A percentile compares a stretch with the other conserved stretches of the same genome.
Conservation (phyloP, 2,329 filamentous ascomycete species). For the Aspergillus sp. region DNA sequence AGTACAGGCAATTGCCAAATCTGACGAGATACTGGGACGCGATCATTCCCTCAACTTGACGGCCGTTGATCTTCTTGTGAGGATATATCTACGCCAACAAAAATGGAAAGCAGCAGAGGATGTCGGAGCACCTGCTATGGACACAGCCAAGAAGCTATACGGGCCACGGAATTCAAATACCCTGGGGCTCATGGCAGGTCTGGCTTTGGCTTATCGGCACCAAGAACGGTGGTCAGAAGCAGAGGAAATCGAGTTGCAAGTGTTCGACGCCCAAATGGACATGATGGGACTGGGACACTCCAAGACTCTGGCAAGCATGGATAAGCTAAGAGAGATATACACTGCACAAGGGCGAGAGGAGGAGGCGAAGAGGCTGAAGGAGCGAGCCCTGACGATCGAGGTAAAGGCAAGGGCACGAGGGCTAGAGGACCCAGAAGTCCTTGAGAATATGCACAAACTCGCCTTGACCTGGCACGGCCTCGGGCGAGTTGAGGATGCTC, state of each 20-base stretch:
- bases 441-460: not conserved
- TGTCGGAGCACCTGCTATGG: not conserved
- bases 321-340: not conserved
- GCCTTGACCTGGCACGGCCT: not conserved
- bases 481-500: not conserved
- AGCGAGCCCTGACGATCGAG: not conserved
- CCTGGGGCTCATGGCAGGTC: not conserved
- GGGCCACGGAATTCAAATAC: slow-evolving; percentile 16
- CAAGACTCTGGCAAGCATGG: not conserved
- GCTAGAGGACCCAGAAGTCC: not conserved
- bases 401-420: not conserved
- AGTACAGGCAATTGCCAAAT: no score
- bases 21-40: no score
- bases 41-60: no score
- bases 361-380: not conserved
- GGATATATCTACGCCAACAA: not conserved
- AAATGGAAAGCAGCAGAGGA: not conserved
- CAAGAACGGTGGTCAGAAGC: not conserved
- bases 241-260: not conserved
- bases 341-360: not conserved
- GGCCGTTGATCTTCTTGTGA: no score
- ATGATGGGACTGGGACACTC: not conserved
- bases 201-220: not conserved
- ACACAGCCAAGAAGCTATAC: slow-evolving; percentile 16
- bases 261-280: not conserved